A percentile compares a stretch with the other conserved stretches of the same genome.
phyloP scores from a whole-genome alignment of 768 basidiomycete species.

The Fomitopsis serialis region DNA sequence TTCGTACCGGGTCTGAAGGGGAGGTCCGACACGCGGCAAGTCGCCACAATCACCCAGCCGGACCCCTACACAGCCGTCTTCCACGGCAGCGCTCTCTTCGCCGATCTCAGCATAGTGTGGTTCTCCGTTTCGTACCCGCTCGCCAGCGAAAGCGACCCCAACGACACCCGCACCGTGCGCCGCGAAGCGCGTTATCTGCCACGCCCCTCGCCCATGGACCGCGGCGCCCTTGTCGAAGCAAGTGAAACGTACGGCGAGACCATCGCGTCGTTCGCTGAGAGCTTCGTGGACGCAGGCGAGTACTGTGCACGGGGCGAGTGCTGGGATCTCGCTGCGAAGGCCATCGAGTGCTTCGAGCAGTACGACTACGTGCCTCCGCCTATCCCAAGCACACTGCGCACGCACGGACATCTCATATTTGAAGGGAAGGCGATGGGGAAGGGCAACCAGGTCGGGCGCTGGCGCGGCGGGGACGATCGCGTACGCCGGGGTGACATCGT shows the following conservation, averaged over 20 bases:
- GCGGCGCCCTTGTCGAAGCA: constrained; percentile 33
- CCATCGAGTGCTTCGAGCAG: constrained; percentile 36
- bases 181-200: constrained; percentile 36
- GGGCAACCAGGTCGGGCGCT: constrained; percentile 30
- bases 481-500: constrained; percentile 51
- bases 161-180: constrained; percentile 23
- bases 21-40: constrained; percentile 20
- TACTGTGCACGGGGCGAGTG: constrained; percentile 50
- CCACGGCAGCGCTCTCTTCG: constrained; percentile 36
- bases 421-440: constrained; percentile 31
- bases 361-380: constrained; percentile 41
- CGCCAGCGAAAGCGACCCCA: constrained; percentile 21
- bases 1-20: neutral
- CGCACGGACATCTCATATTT: constrained; percentile 52
- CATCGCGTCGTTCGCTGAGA: constrained; percentile 42
- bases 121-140: constrained; percentile 35
- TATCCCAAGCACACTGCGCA: constrained; percentile 41
- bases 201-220: constrained; percentile 30
- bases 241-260: constrained; percentile 45
- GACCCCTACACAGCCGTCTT: constrained; percentile 19
- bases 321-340: constrained; percentile 54
- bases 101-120: constrained; percentile 47
- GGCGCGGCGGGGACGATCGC: constrained; percentile 47
- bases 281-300: constrained; percentile 35
- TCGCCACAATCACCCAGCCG: constrained; percentile 14